A percentile compares a stretch with the other conserved stretches of the same genome.
These are phyloP conservation scores for Starmerella powellii DNA, from an alignment of 805 yeast species.

Conservation along the genomic window DNA sequence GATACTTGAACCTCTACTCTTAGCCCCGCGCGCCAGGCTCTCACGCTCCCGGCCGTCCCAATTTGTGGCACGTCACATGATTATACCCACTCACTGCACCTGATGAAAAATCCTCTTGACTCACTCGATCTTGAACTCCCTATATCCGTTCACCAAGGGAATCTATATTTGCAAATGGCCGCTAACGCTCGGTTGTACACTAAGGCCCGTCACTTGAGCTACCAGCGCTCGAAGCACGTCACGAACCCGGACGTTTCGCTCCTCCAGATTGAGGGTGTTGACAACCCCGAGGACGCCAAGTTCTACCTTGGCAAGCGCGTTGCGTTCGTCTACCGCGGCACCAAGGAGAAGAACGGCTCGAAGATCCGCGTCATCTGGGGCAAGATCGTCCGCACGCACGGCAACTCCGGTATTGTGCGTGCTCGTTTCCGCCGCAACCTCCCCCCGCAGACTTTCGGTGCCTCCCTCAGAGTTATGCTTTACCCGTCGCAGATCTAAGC, in stretches of 20 bases:
- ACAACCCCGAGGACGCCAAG: conserved; percentile 83
- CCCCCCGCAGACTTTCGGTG: conserved; percentile 99
- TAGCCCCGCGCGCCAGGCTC: too few species aligned
- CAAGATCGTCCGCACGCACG: conserved; percentile 96
- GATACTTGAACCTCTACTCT: too few species aligned
- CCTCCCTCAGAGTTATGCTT: conserved; percentile 98
- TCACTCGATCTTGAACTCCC: conserved; percentile 6
- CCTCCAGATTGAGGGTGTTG: conserved; percentile 94
- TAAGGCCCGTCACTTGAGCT: conserved; percentile 99
- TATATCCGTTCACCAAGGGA: conserved; percentile 13
- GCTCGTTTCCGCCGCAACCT: conserved; percentile 98
- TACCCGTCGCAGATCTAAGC: conserved; percentile 97
- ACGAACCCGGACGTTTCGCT: conserved; percentile 97
- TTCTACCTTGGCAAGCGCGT: conserved; percentile 99
- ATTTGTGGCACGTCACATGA: conserved; percentile 10
- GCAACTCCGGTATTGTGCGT: conserved; percentile 95
- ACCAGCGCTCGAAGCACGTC: conserved; percentile 98
- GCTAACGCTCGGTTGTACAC: conserved; percentile 57
- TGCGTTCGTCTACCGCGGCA: conserved; percentile 98
- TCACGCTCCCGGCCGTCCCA: background rate
- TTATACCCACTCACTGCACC: conserved; percentile 13
- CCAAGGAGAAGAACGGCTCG: conserved; percentile 95
- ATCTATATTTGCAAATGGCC: conserved; percentile 21
- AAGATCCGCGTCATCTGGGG: conserved; percentile 99
- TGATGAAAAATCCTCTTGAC: conserved; percentile 20